Evolutionary conservation across 2,329 filamentous ascomycete genomes (phyloP).

Genomic region (Elsinoe necatrix): DNA sequence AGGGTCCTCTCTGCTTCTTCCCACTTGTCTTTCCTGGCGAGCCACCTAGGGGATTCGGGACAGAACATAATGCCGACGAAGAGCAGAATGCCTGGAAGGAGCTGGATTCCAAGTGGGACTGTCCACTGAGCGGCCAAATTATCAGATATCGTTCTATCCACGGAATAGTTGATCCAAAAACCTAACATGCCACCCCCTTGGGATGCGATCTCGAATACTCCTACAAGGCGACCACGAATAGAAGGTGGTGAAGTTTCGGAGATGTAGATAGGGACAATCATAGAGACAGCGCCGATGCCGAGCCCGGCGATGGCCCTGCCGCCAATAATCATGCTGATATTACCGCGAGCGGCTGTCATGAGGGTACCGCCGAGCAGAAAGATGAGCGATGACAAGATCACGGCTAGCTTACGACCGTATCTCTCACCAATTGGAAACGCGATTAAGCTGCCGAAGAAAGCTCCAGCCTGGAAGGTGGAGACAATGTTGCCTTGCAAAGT

Average conservation of each 20-base stretch:
- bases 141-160: constrained; percentile 36
- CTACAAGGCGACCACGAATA: constrained; percentile 56
- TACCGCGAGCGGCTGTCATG: constrained; percentile 32
- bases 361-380: constrained; percentile 37
- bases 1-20: constrained; percentile 37
- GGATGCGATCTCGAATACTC: constrained; percentile 59
- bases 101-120: constrained; percentile 48
- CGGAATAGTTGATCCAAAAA: constrained; percentile 38
- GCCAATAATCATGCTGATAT: constrained; percentile 30
- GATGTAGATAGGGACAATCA: constrained; percentile 33
- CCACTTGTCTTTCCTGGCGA: constrained; percentile 26
- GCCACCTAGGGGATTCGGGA: constrained; percentile 31
- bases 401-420: constrained; percentile 41
- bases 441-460: constrained; percentile 45
- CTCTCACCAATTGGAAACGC: constrained; percentile 42
- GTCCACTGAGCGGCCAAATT: constrained; percentile 51
- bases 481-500: constrained; percentile 46
- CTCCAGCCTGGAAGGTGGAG: constrained; percentile 59
- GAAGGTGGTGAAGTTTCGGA: constrained; percentile 47
- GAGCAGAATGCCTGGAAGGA: constrained; percentile 34
- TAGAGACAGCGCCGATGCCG: constrained; percentile 32
- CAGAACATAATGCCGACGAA: constrained; percentile 31
- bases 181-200: constrained; percentile 49
- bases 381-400: constrained; percentile 39
- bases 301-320: constrained; percentile 33